phyloP scores from a whole-genome alignment of 2,329 filamentous ascomycete genomes.

The Trichoderma cornu-damae region DNA sequence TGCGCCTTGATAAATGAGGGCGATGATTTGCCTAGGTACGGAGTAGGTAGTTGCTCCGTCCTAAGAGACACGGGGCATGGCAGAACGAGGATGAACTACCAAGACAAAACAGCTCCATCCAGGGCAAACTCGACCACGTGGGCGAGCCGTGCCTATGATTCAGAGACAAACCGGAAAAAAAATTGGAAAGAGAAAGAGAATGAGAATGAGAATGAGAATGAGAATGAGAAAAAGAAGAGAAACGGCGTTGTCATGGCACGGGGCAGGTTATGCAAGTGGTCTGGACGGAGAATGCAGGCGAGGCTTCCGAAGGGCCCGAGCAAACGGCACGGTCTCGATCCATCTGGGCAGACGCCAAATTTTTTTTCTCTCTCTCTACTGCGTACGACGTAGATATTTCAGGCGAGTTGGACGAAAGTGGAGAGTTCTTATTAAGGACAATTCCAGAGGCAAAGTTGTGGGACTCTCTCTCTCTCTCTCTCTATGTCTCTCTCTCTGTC shows the following conservation, averaged over 20 bases:
- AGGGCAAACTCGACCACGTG: conserved; percentile 5
- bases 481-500: too few relatives aligned
- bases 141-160: conserved; percentile 1
- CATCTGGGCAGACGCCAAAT: conserved; percentile 10
- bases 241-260: too few relatives aligned
- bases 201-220: not conserved
- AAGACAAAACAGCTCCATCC: not conserved
- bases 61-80: not conserved
- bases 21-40: not conserved
- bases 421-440: not conserved
- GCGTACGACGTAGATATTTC: too few relatives aligned
- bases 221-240: not conserved
- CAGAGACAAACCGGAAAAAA: too few relatives aligned
- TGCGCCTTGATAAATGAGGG: conserved; percentile 7
- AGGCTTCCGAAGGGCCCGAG: conserved; percentile 16
- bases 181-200: too few relatives aligned
- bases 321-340: conserved; percentile 13
- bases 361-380: conserved; percentile 2
- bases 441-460: conserved; percentile 17
- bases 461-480: too few relatives aligned
- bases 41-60: conserved; percentile 5
- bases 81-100: not conserved
- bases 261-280: not conserved
- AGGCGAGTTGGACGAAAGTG: conserved; percentile 6
- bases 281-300: not conserved